These are phyloP conservation scores for Silene conica DNA, from an alignment of 148 eudicot genomes.

Conservation along the genomic window DNA sequence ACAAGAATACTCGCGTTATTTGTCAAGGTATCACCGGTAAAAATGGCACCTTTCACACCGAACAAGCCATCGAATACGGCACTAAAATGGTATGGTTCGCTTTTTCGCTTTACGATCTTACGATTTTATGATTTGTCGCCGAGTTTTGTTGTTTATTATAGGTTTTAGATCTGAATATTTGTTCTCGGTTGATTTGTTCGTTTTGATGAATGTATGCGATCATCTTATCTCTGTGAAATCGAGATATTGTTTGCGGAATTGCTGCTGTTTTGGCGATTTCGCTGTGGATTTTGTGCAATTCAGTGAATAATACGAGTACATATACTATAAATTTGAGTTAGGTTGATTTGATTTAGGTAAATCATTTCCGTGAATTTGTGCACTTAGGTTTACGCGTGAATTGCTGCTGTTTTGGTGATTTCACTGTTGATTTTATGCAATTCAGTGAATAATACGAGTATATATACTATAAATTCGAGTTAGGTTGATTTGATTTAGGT, in stretches of 20 bases:
- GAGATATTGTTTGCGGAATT: neutral
- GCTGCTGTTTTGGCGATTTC: neutral
- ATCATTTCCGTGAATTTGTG: neutral
- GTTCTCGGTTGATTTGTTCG: neutral
- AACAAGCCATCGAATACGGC: conserved; percentile 94
- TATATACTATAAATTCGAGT: no score
- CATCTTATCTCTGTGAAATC: neutral
- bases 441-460: neutral
- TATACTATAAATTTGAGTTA: no score
- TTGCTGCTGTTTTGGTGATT: neutral
- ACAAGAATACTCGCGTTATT: conserved; percentile 86
- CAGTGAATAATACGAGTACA: neutral
- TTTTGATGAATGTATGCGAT: neutral
- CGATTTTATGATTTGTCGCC: neutral
- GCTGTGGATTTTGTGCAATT: neutral
- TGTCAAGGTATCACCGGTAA: conserved; percentile 96
- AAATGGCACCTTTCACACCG: conserved; percentile 93
- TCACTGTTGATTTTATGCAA: neutral
- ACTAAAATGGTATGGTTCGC: conserved; percentile 64
- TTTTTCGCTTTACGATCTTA: neutral
- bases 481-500: neutral
- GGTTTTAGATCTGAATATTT: neutral
- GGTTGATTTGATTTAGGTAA: neutral
- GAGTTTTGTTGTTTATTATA: neutral
- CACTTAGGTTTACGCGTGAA: neutral